phyloP scores from a whole-genome alignment of 202 grass and related monocot species.

The Panicum virgatum region DNA sequence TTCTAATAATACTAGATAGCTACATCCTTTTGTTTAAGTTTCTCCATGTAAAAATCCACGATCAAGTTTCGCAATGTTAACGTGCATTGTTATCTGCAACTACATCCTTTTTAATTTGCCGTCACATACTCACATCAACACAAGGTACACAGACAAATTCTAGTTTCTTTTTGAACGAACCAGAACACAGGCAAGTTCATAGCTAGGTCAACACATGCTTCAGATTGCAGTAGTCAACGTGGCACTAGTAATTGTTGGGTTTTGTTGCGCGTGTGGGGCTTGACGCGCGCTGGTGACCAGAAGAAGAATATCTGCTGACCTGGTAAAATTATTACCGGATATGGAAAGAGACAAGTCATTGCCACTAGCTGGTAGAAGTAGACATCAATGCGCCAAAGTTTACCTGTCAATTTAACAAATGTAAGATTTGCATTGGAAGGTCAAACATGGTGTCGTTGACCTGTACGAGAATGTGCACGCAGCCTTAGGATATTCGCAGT shows the following conservation, averaged over 20 bases:
- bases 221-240: not conserved
- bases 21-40: not conserved
- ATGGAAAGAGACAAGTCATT: slow-evolving; percentile 21
- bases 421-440: not conserved
- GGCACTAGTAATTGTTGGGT: not conserved
- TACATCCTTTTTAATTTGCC: not conserved
- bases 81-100: not conserved
- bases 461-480: not conserved
- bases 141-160: not conserved
- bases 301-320: not conserved
- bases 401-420: not conserved
- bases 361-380: not conserved
- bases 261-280: not conserved
- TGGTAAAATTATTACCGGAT: not conserved
- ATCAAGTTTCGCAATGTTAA: not conserved
- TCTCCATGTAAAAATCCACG: not conserved
- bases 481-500: too few relatives aligned
- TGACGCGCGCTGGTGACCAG: not conserved
- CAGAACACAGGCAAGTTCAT: not conserved
- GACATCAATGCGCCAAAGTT: not conserved
- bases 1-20: not conserved
- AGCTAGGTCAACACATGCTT: not conserved
- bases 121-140: slow-evolving; percentile 4
- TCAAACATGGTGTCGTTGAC: not conserved
- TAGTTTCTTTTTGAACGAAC: too few relatives aligned